phyloP scores from a whole-genome alignment of 345 rosid species.

The Lepidium africanum region DNA sequence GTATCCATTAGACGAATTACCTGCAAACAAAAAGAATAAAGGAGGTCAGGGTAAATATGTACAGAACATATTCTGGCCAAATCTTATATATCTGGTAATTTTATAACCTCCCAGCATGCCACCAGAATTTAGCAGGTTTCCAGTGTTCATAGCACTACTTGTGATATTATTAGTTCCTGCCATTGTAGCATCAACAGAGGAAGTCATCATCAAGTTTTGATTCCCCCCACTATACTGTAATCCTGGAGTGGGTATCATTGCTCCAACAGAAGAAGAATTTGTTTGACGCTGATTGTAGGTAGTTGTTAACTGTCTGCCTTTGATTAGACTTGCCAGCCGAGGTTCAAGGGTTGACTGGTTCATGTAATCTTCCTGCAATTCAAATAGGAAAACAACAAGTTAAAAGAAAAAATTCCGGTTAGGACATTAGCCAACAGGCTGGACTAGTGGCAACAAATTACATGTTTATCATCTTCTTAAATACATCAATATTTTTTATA shows the following conservation, averaged over 20 bases:
- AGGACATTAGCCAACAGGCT: neutral
- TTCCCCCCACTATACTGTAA: constrained; percentile 57
- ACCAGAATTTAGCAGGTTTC: constrained; percentile 48
- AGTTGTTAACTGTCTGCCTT: constrained; percentile 34
- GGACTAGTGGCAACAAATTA: neutral
- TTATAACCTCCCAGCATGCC: constrained; percentile 53
- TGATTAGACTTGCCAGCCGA: constrained; percentile 53
- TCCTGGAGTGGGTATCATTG: constrained; percentile 99
- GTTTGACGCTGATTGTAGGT: constrained; percentile 50
- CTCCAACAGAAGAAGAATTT: constrained; percentile 58
- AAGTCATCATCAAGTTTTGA: constrained; percentile 48
- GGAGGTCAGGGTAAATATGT: neutral
- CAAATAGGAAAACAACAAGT: neutral
- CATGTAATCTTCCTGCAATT: constrained; percentile 74
- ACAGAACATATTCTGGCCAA: neutral
- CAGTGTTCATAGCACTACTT: constrained; percentile 44
- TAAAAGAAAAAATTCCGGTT: neutral
- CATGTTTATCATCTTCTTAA: neutral
- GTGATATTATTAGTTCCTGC: constrained; percentile 45
- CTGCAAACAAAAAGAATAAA: constrained; percentile 33
- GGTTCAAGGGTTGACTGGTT: constrained; percentile 62
- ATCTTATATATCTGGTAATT: constrained; percentile 35
- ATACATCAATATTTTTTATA: neutral
- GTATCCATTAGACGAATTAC: constrained; percentile 68
- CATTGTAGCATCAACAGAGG: constrained; percentile 64